Base-by-base conservation (phyloP, 371 early-diverging fungal species). In the Rhizopus delemar region DNA sequence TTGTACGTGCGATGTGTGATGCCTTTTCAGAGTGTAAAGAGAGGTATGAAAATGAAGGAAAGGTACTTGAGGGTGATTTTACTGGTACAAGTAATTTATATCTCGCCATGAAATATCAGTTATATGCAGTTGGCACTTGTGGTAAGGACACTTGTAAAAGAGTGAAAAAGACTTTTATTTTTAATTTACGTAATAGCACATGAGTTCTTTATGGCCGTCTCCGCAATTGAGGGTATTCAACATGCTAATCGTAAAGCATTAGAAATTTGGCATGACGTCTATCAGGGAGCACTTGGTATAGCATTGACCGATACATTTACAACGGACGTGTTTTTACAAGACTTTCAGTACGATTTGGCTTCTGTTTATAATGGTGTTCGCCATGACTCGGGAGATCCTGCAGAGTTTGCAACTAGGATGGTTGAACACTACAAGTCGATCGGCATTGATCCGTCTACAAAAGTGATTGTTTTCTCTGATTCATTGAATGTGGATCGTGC, bases 261-360 rank as follows among this genome's bases (percentile, higher is more conserved):
- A 29, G 53, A 73, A 7, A 80, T 75, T 38, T 92, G 92, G 92
- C 62, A 78, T 11, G 46, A 70, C 11, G 83, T 84, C 0, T 91
- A 85, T 50, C 68, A 81, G 3, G 78, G 81, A 7, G 70, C 68
- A 3, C 66, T 91, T 11, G 80, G 84, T 3, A 83, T 87, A 46
- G 91, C 92, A 0, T 64, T 91, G 57, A 88, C 91, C 3, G 92
- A 92, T 57, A 92, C 92, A 0, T 91, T 87, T 48, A 86, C 88
- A 1, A 86, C 89, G 0, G 59, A 68, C 4, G 77, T 79, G 0
- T 92, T 92, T 62, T 73, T 92, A 39, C 65, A 69, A n/a, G 82
- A 87, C 50, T 88, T 90, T 68, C 73, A 77, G 48, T 51, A 66
- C 4, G 63, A 66, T 0, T 53, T 92, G 11, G 90, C 90, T 0